phyloP scores from a whole-genome alignment of 2,329 filamentous ascomycete species.

The Dryadomyces quercivorus region DNA sequence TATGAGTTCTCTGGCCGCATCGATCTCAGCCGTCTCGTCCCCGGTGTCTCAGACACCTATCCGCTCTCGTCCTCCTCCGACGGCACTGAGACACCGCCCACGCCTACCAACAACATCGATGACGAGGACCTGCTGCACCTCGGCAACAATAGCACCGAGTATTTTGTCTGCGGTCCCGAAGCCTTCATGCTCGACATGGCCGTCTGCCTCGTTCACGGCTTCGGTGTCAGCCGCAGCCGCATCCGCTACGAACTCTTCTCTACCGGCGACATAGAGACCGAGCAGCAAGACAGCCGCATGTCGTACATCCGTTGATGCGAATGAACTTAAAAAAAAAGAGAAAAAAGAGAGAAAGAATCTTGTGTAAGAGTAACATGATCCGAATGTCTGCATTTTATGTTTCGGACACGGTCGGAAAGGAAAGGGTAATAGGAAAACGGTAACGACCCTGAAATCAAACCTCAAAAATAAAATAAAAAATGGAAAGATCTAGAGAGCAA shows the following conservation, averaged over 20 bases:
- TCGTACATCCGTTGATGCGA: neutral
- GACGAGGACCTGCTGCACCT: constrained; percentile 32
- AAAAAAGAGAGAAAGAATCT: neutral
- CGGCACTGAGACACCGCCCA: neutral
- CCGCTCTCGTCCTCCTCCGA: neutral
- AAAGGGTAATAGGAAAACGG: neutral
- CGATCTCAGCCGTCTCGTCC: constrained; percentile 31
- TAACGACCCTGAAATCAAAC: neutral
- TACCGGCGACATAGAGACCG: constrained; percentile 21
- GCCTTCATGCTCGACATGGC: constrained; percentile 41
- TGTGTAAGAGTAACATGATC: too few relatives aligned
- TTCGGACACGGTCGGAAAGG: neutral
- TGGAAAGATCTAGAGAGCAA: neutral
- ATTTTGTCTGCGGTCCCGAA: constrained; percentile 42
- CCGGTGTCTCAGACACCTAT: neutral
- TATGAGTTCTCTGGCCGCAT: constrained; percentile 32
- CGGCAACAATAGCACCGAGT: constrained; percentile 32
- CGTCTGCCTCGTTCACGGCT: constrained; percentile 24
- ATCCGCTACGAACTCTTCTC: constrained; percentile 36
- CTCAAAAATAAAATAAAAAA: too few relatives aligned
- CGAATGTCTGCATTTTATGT: neutral
- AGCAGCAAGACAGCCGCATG: constrained; percentile 8
- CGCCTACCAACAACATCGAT: constrained; percentile 6
- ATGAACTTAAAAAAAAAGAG: too few relatives aligned
- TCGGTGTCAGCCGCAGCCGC: constrained; percentile 25